A percentile compares a stretch with the other conserved stretches of the same genome.
phyloP scores from a whole-genome alignment of 192 early-diverging fungal genomes.

The Entophlyctis luteolus region DNA sequence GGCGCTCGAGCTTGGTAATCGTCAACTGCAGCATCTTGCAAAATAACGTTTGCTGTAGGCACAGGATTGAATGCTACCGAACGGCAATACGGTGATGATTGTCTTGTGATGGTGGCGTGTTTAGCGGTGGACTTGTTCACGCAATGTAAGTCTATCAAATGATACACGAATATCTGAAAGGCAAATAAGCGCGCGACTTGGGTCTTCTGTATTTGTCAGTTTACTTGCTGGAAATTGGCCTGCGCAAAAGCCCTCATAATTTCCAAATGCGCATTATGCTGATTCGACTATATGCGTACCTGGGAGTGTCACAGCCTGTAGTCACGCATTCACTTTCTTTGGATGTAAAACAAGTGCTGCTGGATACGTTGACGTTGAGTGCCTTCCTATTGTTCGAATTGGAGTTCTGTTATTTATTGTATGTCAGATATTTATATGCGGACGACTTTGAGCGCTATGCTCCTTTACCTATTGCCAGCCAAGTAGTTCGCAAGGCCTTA shows the following conservation, averaged over 20 bases:
- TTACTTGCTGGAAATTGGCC: conserved; percentile 69
- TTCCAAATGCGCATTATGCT: conserved; percentile 85
- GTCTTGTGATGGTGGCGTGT: conserved; percentile 60
- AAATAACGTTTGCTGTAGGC: background rate
- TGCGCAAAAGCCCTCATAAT: conserved; percentile 71
- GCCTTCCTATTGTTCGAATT: background rate
- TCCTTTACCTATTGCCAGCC: conserved; percentile 46
- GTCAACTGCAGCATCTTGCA: background rate
- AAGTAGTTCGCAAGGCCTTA: conserved; percentile 56
- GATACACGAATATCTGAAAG: too few relatives aligned
- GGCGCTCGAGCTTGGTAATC: conserved; percentile 46
- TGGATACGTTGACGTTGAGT: conserved; percentile 75
- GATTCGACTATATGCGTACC: conserved; percentile 71
- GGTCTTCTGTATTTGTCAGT: conserved; percentile 38
- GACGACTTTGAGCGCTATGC: conserved; percentile 56
- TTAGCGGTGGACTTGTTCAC: conserved; percentile 52
- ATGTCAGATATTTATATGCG: conserved; percentile 59
- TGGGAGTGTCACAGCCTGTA: conserved; percentile 41
- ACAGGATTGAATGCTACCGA: conserved; percentile 60
- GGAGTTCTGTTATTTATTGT: background rate
- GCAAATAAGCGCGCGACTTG: too few relatives aligned
- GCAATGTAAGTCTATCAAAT: too few relatives aligned
- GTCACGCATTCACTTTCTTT: conserved; percentile 61
- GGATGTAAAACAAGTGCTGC: conserved; percentile 88
- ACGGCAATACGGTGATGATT: conserved; percentile 77